Conservation (phyloP, 139 green algal species). For the Mesotaenium endlicherianum region DNA sequence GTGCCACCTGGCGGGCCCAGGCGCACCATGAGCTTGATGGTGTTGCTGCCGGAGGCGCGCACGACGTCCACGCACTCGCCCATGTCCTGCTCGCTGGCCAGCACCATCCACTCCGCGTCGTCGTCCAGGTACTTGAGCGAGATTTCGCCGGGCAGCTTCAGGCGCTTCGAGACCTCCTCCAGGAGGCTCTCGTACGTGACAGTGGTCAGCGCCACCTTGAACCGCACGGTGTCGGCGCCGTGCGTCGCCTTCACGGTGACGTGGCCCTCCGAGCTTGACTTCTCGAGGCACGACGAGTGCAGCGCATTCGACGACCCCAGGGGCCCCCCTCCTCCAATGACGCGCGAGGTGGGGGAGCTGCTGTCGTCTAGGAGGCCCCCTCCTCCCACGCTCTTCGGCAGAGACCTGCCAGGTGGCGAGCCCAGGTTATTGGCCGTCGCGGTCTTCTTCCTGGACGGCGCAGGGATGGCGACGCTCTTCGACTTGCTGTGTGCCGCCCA, state of each 20-base stretch:
- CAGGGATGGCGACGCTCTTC: no score
- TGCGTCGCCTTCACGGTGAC: conserved; percentile 45
- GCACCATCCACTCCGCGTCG: conserved; percentile 37
- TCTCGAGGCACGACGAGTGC: no score
- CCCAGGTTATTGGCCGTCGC: no score
- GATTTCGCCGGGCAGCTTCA: conserved; percentile 4
- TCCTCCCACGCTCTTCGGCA: no score
- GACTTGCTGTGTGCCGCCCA: no score
- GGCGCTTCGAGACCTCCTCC: conserved; percentile 22
- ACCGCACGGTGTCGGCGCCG: conserved; percentile 33
- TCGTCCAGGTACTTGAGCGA: conserved; percentile 41
- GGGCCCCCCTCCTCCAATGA: no score
- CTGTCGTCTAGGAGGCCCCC: no score
- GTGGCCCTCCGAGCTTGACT: neutral
- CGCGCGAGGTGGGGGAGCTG: no score
- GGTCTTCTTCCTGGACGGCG: no score
- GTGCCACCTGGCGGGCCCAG: no score
- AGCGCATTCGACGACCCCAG: no score
- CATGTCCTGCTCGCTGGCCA: conserved; percentile 45
- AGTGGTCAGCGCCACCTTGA: conserved; percentile 4
- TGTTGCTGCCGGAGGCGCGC: neutral
- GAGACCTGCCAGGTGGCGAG: no score
- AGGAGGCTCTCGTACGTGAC: neutral
- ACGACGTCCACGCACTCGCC: conserved; percentile 36
- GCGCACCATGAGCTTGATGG: conserved; percentile 39